Percentiles rank a stretch among this genome's conserved stretches.
Conservation (phyloP, 768 basidiomycete genomes). For the Mycena vitilis region DNA sequence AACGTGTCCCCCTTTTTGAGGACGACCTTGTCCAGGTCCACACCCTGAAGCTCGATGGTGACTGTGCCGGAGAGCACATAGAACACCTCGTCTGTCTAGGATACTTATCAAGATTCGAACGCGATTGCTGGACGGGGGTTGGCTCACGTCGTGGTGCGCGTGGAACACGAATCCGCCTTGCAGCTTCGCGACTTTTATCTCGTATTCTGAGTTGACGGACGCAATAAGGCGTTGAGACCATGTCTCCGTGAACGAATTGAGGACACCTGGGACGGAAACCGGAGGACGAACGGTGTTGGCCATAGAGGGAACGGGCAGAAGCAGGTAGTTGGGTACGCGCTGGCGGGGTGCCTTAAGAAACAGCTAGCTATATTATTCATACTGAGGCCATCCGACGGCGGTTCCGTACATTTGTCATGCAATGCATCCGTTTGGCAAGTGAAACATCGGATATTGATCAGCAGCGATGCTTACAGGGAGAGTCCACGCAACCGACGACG, state of each 20-base stretch:
- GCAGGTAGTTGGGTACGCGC: too few relatives aligned
- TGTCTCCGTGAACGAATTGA: slow-evolving; percentile 14
- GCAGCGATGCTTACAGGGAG: too few relatives aligned
- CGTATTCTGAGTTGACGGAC: slow-evolving; percentile 17
- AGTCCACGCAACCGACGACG: too few relatives aligned
- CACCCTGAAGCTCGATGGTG: slow-evolving; percentile 13
- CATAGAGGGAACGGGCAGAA: too few relatives aligned
- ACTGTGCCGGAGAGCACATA: slow-evolving; percentile 12
- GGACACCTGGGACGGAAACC: slow-evolving; percentile 19
- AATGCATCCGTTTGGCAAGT: too few relatives aligned
- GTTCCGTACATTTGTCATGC: too few relatives aligned
- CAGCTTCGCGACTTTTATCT: slow-evolving; percentile 20
- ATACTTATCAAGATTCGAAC: background rate
- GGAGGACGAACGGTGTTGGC: slow-evolving; percentile 3
- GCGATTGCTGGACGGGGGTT: too few relatives aligned
- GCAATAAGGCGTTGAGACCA: slow-evolving; percentile 16
- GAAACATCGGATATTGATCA: too few relatives aligned
- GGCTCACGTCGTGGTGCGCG: slow-evolving; percentile 14
- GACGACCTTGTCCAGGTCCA: slow-evolving; percentile 18
- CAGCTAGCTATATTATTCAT: too few relatives aligned
- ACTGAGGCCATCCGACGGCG: too few relatives aligned
- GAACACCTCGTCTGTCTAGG: slow-evolving; percentile 18
- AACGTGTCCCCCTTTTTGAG: slow-evolving; percentile 12
- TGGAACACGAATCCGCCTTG: slow-evolving; percentile 21
- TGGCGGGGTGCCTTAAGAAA: too few relatives aligned